Conservation (phyloP, 2,329 filamentous ascomycete genomes). For the Colletotrichum sp. region DNA sequence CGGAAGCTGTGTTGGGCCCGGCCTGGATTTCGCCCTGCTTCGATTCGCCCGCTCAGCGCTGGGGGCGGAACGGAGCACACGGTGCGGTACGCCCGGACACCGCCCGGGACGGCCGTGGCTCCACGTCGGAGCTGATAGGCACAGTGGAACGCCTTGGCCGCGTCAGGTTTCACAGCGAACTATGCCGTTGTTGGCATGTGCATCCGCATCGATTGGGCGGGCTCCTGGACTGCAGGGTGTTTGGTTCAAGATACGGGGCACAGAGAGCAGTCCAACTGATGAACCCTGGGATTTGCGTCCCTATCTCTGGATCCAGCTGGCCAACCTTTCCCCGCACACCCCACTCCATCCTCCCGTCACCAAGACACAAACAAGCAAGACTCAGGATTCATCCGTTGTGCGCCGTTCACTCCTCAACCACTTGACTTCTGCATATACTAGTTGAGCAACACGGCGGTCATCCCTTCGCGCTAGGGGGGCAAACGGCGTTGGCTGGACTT, state of each 20-base stretch:
- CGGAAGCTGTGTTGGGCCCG: not conserved
- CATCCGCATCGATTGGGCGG: constrained; percentile 16
- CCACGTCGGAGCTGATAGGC: constrained; percentile 17
- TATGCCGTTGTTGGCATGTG: constrained; percentile 22
- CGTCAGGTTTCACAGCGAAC: constrained; percentile 4
- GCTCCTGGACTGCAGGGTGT: not conserved
- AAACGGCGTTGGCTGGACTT: constrained; percentile 1
- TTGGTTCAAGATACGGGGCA: not conserved
- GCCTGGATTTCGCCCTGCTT: not conserved
- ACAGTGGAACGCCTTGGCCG: constrained; percentile 7
- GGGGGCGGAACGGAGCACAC: not conserved
- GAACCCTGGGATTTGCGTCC: constrained; percentile 2
- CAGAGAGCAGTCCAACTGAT: not conserved
- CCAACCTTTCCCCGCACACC: constrained; percentile 6
- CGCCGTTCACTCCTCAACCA: not conserved
- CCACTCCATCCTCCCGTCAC: not conserved
- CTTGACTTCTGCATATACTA: not conserved
- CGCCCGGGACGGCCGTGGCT: constrained; percentile 4
- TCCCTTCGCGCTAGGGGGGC: not conserved
- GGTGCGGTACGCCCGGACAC: constrained; percentile 8
- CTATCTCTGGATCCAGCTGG: not conserved
- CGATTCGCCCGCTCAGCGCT: not conserved
- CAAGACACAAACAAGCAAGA: not conserved
- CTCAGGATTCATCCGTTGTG: not conserved
- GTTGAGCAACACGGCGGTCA: not conserved